A percentile compares a stretch with the other conserved stretches of the same genome.
Conservation (phyloP, 495 filamentous ascomycete genomes). For the Neurospora terricola region DNA sequence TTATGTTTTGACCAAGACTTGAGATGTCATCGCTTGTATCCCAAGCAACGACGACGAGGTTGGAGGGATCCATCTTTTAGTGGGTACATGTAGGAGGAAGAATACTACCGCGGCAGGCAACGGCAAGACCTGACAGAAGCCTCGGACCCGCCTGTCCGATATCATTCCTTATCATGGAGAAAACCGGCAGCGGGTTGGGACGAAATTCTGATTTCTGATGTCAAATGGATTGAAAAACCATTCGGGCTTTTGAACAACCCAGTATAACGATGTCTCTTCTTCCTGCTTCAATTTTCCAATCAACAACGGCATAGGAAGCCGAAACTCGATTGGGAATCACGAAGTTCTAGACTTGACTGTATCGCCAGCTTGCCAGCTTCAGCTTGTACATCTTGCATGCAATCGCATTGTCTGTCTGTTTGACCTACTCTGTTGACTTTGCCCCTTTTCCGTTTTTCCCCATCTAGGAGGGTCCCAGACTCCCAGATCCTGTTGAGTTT, state of each 20-base stretch:
- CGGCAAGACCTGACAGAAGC: not conserved
- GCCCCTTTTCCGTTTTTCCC: not conserved
- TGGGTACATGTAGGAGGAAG: not conserved
- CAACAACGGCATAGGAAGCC: no score
- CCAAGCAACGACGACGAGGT: not conserved
- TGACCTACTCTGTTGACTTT: not conserved
- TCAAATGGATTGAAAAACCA: not conserved
- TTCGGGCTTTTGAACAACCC: not conserved
- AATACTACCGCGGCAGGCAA: not conserved
- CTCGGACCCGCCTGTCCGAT: not conserved
- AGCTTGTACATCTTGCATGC: not conserved
- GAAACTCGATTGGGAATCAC: no score
- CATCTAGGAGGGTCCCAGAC: not conserved
- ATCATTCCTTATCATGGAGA: not conserved
- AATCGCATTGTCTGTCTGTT: not conserved
- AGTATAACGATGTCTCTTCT: no score
- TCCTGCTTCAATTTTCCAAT: no score
- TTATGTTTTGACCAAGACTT: not conserved
- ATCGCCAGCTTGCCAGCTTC: not conserved
- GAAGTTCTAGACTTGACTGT: not conserved
- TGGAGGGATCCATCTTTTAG: not conserved
- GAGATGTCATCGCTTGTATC: not conserved
- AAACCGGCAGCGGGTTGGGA: not conserved
- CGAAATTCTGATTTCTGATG: not conserved
- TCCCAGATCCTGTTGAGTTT: not conserved